Evolutionary conservation across 345 rosid species (phyloP), one percentile per base, ranked within the genome.

Genomic region (Hirschfeldia incana): DNA sequence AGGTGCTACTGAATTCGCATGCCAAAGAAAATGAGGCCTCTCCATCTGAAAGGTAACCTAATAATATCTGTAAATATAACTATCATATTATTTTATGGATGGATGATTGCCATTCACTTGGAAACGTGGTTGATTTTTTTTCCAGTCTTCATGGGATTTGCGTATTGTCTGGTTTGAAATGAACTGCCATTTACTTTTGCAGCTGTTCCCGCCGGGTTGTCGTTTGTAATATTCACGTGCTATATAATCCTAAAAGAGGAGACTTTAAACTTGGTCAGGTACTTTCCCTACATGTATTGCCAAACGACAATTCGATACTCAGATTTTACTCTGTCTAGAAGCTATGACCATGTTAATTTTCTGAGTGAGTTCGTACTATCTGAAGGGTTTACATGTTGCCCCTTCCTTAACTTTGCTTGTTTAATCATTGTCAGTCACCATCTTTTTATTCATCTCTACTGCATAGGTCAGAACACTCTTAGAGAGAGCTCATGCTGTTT

Each of bases 211-310:
- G 69, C 67, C 89, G 85, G 79, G 92, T 94, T 65, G 91, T 89
- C 66, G 29, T 93, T 61, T 94, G 98, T 80, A 94, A 92, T 86
- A 90, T 92, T 79, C 98, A 94, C 16, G 98, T 92, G 73, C 92
- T 93, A 57, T 94, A 85, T 90, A 94, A 94, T 87, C 98, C 98
- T 58, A 93, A 42, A 86, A 86, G 98, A 82, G 98, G 98, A 76
- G 98, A 94, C 79, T 91, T 90, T 69, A 94, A 94, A 86, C 88
- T 94, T 67, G 98, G 98, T 72, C 97, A 93, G 98, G 98, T 93
- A 89, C 33, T 57, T 57, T 64, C 64, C 72, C 60, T 11, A 60
- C 6, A 21, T 55, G 26, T 49, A 27, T 34, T 75, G 27, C 51
- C 66, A 62, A 53, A 29, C 11, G 12, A 29, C 32, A 2, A 27